A percentile compares a stretch with the other conserved stretches of the same genome.
Conservation (phyloP, 129 eudicot species). For the Kitagawia praeruptora region DNA sequence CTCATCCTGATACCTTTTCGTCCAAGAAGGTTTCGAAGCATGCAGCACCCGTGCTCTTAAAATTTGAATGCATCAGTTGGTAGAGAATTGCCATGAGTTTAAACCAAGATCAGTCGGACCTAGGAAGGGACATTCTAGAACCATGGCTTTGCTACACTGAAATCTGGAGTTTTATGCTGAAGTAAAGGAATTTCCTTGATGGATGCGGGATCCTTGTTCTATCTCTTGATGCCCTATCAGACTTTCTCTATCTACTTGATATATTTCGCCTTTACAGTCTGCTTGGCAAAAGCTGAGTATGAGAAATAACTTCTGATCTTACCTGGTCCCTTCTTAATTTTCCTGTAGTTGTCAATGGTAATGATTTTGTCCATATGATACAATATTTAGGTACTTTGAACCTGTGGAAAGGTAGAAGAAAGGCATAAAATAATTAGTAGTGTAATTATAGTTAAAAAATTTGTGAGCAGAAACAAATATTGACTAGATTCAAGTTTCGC, state of each 20-base stretch:
- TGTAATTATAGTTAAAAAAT: neutral
- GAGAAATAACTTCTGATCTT: conserved; percentile 40
- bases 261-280: conserved; percentile 25
- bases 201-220: neutral
- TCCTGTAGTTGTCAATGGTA: conserved; percentile 69
- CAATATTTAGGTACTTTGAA: conserved; percentile 70
- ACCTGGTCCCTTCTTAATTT: conserved; percentile 75
- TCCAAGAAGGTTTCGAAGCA: neutral
- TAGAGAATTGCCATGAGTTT: neutral
- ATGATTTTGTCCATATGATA: conserved; percentile 48
- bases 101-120: neutral
- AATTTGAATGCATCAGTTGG: neutral
- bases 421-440: neutral
- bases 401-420: conserved; percentile 31
- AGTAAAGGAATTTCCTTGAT: neutral
- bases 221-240: neutral
- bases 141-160: neutral
- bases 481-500: neutral
- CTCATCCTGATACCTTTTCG: neutral
- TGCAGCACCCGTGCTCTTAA: neutral
- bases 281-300: conserved; percentile 29
- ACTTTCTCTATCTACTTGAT: neutral
- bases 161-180: neutral
- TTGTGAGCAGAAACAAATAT: neutral
- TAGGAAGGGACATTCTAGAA: neutral